Base-by-base conservation (phyloP, 768 basidiomycete species). In the Leccinum rimulosum region DNA sequence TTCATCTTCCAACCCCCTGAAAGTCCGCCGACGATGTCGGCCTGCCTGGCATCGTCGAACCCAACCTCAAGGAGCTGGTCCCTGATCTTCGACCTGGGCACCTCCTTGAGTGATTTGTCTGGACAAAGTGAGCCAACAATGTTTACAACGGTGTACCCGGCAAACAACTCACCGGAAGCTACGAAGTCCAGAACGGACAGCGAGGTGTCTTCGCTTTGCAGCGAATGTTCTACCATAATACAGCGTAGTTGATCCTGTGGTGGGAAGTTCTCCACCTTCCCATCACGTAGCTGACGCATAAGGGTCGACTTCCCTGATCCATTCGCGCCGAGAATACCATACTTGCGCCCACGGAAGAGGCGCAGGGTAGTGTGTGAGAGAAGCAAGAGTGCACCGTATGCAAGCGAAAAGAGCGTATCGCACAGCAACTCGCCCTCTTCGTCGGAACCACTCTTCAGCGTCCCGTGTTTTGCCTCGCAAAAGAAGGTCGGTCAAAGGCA, bases 1-100 rank as follows among this genome's bases (percentile, higher is more conserved):
- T 97, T 97, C 95, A 98, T 98, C 79, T 98, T 98, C 95, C 95
- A 98, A 47, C 96, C 95, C 68, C 96, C 96, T 14, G 95, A 97
- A 61, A 98, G 79, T 45, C 91, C 88, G 51, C 90, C 93, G 60
- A 98, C 95, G 54, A 83, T 77, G 66, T 96, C 91, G 43, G 82
- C 76, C 76, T 98, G 95, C 59, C 92, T 83, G 50, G 78, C 82
- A 65, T 91, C 91, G 68, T 94, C 89, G 71, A 98, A 98, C 53
- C 96, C 96, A 54, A 98, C 95, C 67, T 91, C 93, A 11, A 80
- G 63, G 6, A 98, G 83, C 71, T 94, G 92, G 25, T 82, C 83
- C 57, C 85, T 80, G 67, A 98, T 91, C 75, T 88, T 87, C 40
- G 82, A 77, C 49, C 84, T 82, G n/a, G 85, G 75, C 43, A 89